Conservation (phyloP, 805 yeast species). For the Alloascoidea africana region DNA sequence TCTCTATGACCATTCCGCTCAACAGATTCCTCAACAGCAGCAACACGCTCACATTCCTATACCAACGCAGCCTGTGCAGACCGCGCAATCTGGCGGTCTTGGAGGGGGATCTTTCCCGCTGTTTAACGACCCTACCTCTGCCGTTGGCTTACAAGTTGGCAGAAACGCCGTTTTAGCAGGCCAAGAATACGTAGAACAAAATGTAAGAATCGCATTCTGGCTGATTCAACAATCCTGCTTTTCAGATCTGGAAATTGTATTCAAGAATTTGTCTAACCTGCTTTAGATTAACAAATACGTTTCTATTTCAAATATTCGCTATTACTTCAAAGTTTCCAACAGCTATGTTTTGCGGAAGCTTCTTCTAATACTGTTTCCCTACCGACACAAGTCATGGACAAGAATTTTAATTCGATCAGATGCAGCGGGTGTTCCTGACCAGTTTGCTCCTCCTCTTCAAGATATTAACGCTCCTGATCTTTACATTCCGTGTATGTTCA, state of each 20-base stretch:
- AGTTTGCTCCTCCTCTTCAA: constrained; percentile 62
- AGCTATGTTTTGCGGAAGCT: constrained; percentile 68
- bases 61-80: constrained; percentile 13
- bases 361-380: constrained; percentile 68
- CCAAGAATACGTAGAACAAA: constrained; percentile 42
- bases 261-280: too few species aligned
- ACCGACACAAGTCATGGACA: constrained; percentile 36
- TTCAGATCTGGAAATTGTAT: too few species aligned
- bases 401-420: constrained; percentile 19
- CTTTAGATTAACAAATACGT: constrained; percentile 36
- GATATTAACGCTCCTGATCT: constrained; percentile 94
- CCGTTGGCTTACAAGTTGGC: constrained; percentile 81
- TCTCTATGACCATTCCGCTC: not conserved
- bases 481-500: too few species aligned
- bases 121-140: constrained; percentile 68
- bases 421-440: constrained; percentile 21
- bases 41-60: constrained; percentile 11
- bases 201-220: too few species aligned
- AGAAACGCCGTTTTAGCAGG: constrained; percentile 73
- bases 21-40: not conserved
- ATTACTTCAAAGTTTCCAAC: constrained; percentile 87
- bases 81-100: constrained; percentile 7
- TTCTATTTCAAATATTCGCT: constrained; percentile 44
- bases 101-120: too few species aligned
- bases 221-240: too few species aligned